A percentile compares a stretch with the other conserved stretches of the same genome.
Evolutionary conservation across 305 asterid genomes (phyloP).

Genomic region (Coffea humblotiana): DNA sequence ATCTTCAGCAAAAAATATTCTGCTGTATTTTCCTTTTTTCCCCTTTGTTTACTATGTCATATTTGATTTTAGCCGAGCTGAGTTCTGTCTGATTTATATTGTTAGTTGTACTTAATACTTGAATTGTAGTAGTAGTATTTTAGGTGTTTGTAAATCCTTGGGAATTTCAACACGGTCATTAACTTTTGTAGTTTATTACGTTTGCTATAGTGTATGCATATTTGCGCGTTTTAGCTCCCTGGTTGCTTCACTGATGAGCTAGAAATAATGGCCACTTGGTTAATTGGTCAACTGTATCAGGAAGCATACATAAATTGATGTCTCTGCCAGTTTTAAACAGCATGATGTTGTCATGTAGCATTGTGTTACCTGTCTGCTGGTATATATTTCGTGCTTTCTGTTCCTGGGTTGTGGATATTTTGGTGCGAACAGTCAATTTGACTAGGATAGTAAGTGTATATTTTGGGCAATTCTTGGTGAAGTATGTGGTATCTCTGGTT

Average conservation of each 20-base stretch:
- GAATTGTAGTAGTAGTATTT: background rate
- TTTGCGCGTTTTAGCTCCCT: background rate
- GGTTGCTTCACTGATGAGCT: background rate
- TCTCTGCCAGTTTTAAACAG: background rate
- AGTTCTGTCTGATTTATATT: background rate
- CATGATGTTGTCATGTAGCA: background rate
- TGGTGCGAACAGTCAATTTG: background rate
- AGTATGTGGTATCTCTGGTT: background rate
- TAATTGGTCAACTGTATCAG: background rate
- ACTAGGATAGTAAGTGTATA: background rate
- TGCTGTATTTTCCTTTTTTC: background rate
- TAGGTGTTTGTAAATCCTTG: background rate
- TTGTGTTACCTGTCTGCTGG: conserved; percentile 10
- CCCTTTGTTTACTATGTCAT: background rate
- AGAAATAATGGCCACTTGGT: background rate
- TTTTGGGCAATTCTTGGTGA: background rate
- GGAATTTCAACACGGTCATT: background rate
- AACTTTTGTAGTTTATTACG: background rate
- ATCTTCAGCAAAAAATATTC: background rate
- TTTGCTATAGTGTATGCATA: background rate
- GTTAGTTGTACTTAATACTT: background rate
- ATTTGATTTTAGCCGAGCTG: background rate
- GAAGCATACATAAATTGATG: background rate
- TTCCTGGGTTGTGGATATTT: background rate
- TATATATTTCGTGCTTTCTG: background rate